Evolutionary conservation across 805 yeast genomes (phyloP), one percentile per base, ranked within the genome.

Genomic region (Ogataea zsoltii): DNA sequence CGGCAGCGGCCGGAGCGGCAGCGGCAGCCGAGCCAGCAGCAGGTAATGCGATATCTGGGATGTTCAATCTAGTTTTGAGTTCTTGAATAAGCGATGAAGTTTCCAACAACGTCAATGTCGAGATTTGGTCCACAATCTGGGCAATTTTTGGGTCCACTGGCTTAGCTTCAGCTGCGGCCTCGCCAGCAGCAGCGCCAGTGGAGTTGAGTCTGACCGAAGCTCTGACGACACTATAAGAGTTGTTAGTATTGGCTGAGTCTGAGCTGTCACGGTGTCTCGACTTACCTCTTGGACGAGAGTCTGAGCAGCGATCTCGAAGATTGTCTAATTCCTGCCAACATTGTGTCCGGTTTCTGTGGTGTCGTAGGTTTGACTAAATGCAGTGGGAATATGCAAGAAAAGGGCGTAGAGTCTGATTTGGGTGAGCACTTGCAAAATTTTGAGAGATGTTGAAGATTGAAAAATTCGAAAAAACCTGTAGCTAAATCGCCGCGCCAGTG

Each of bases 11-110:
- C 7, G 84, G 80, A 36, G 85, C 81, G 25, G 82, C 77, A 29
- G 81, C 80, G 33, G 80, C 79, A 37, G 77, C 80, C 33, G 77
- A 80, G 25, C 81, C 81, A 30, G 78, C 82, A 29, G 80, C 78
- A 52, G 96, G 92, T 70, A 88, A 78, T 4, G 96, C 79, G 58
- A 91, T 89, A 66, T 94, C 99, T 54, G 97, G 88, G 56, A 94
- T 94, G 72, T 94, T 90, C 60, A 94, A 82, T 64, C 83, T 84
- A 36, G 83, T 72, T 71, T 84, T 84, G 66, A 88, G 76, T 62
- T 88, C 96, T 32, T 81, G 66, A 52, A 94, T 87, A 63, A 94
- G 79, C 23, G 84, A 68, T n/a, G 96, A 84, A 17, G 98, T 92
- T 74, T 94, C 99, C 63, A 91, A 75, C 46, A 94, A 77, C n/a